phyloP scores from a whole-genome alignment of 2,329 filamentous ascomycete species.

The Zalaria obscura region DNA sequence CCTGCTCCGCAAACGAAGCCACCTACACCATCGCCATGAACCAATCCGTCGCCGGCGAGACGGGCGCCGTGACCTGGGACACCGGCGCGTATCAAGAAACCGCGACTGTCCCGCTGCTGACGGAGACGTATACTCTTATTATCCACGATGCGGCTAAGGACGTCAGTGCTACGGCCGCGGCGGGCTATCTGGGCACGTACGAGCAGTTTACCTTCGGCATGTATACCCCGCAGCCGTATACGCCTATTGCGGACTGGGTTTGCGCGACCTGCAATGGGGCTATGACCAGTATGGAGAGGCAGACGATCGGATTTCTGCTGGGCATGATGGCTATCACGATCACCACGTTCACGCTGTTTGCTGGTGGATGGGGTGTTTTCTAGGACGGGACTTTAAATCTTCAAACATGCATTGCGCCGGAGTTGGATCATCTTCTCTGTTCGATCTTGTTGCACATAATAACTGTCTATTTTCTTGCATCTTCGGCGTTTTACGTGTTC shows the following conservation, averaged over 20 bases:
- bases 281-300: slow-evolving; percentile 36
- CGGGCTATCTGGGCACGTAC: slow-evolving; percentile 41
- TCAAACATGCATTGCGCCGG: too few relatives aligned
- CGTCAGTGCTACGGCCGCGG: slow-evolving; percentile 33
- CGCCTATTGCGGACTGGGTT: slow-evolving; percentile 24
- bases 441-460: too few relatives aligned
- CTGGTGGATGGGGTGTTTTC: slow-evolving; percentile 8
- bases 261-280: slow-evolving; percentile 46
- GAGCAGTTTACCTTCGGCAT: slow-evolving; percentile 46
- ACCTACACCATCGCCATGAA: slow-evolving; percentile 50
- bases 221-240: slow-evolving; percentile 42
- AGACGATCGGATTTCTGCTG: slow-evolving; percentile 41
- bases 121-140: slow-evolving; percentile 48
- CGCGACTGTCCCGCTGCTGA: slow-evolving; percentile 36
- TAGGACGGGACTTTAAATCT: not conserved
- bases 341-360: slow-evolving; percentile 41
- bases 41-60: slow-evolving; percentile 30
- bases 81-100: slow-evolving; percentile 38
- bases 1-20: slow-evolving; percentile 42
- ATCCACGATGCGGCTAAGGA: slow-evolving; percentile 45
- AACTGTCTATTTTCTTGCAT: too few relatives aligned
- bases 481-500: too few relatives aligned
- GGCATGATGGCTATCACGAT: slow-evolving; percentile 43
- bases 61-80: slow-evolving; percentile 44
- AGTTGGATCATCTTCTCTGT: too few relatives aligned